Conservation (phyloP, 129 eudicot genomes). For the Lonicera japonica region DNA sequence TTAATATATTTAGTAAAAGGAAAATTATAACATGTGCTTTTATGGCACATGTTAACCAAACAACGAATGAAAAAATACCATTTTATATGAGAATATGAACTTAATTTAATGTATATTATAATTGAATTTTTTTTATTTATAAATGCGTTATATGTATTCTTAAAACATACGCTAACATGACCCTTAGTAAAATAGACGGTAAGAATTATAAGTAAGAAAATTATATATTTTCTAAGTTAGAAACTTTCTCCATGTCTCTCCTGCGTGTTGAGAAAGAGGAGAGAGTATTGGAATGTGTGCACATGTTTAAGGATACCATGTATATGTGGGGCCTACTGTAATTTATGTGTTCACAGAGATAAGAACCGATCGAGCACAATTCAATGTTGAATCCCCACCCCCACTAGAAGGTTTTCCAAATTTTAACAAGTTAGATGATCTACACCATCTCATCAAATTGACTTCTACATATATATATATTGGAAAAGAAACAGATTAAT, state of each 20-base stretch:
- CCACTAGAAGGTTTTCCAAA: slow-evolving; percentile 8
- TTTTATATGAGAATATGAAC: no score
- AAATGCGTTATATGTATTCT: no score
- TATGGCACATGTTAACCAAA: no score
- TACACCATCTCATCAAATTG: slow-evolving; percentile 1
- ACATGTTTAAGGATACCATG: slow-evolving; percentile 21
- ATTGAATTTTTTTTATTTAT: neutral
- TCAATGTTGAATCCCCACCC: slow-evolving; percentile 21
- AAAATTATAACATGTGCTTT: no score
- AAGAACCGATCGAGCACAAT: slow-evolving; percentile 14
- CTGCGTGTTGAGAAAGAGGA: slow-evolving; percentile 4
- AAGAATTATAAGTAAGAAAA: no score
- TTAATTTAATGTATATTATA: no score
- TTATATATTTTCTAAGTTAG: no score
- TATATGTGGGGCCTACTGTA: slow-evolving; percentile 14
- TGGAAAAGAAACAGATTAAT: slow-evolving; percentile 2
- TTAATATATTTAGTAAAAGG: no score
- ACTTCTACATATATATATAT: slow-evolving; percentile 8
- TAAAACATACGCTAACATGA: no score
- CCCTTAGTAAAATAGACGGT: no score
- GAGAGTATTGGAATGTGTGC: slow-evolving; percentile 33
- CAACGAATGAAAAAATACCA: no score
- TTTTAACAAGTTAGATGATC: slow-evolving; percentile 11
- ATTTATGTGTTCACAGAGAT: slow-evolving; percentile 14
- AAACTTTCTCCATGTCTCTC: no score